Evolutionary conservation across 768 basidiomycete species (phyloP).

Genomic region (Leccinum boreale): DNA sequence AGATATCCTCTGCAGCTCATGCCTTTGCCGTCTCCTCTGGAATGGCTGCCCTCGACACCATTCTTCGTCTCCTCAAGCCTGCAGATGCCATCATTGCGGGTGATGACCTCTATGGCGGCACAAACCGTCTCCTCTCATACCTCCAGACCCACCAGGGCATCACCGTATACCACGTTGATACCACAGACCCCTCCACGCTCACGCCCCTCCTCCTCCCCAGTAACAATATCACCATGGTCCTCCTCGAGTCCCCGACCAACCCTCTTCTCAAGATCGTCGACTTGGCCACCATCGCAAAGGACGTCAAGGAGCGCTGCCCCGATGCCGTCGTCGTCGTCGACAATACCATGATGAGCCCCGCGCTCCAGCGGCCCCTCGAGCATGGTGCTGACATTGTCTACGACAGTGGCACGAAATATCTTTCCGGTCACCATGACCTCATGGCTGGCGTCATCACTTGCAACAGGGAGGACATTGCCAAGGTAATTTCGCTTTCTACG

Average conservation of each 20-base stretch:
- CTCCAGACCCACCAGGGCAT: conserved; percentile 85
- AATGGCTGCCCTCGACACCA: conserved; percentile 97
- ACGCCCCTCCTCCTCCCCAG: conserved; percentile 56
- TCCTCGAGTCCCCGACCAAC: conserved; percentile 96
- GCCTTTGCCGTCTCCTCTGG: conserved; percentile 94
- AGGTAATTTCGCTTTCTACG: conserved; percentile 41
- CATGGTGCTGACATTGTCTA: conserved; percentile 97
- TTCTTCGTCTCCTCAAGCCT: conserved; percentile 90
- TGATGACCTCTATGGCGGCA: conserved; percentile 97
- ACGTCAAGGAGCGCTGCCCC: conserved; percentile 80
- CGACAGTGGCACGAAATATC: conserved; percentile 96
- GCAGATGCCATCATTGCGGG: conserved; percentile 96
- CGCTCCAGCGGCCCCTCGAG: conserved; percentile 91
- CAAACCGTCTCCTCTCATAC: conserved; percentile 91
- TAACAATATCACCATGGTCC: conserved; percentile 87
- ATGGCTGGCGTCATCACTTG: conserved; percentile 97
- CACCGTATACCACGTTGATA: conserved; percentile 90
- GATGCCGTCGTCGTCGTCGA: conserved; percentile 87
- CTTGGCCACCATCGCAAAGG: conserved; percentile 74
- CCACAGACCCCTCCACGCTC: conserved; percentile 68
- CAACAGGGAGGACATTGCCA: conserved; percentile 86
- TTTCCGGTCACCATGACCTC: conserved; percentile 97
- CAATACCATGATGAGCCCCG: conserved; percentile 99
- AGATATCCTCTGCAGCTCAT: conserved; percentile 90
- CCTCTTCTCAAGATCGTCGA: conserved; percentile 95